phyloP scores from a whole-genome alignment of 306 rosid species.

The Pterocarpus santalinus region DNA sequence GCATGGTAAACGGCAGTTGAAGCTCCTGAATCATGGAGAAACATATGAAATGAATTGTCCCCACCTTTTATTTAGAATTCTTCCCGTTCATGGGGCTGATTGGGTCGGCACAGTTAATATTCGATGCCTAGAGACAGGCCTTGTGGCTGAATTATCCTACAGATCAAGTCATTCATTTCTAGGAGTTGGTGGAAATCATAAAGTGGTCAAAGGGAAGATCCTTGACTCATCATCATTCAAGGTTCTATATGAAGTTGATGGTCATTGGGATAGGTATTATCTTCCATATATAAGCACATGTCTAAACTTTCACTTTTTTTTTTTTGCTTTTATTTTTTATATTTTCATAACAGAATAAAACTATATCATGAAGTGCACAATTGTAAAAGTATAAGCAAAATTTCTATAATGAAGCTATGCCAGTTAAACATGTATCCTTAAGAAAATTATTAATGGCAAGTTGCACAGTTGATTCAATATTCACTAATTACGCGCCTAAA shows the following conservation, averaged over 20 bases:
- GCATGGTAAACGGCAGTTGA: slow-evolving; percentile 71
- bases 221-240: slow-evolving; percentile 55
- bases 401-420: neutral
- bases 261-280: slow-evolving; percentile 95
- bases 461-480: slow-evolving; percentile 12
- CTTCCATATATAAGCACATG: slow-evolving; percentile 15
- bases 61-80: slow-evolving; percentile 63
- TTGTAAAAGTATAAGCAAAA: neutral
- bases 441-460: neutral
- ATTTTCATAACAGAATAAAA: neutral
- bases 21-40: slow-evolving; percentile 81
- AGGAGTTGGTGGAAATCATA: slow-evolving; percentile 67
- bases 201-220: slow-evolving; percentile 82
- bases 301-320: slow-evolving; percentile 3
- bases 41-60: slow-evolving; percentile 88
- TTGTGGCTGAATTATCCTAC: slow-evolving; percentile 73
- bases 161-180: slow-evolving; percentile 63
- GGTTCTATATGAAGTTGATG: slow-evolving; percentile 77
- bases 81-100: slow-evolving; percentile 68
- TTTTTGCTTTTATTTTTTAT: no score
- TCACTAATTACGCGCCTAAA: neutral
- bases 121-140: slow-evolving; percentile 67
- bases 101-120: slow-evolving; percentile 78
- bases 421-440: slow-evolving; percentile 7
- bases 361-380: neutral